Percentiles rank a stretch among this genome's conserved stretches.
Conservation (phyloP, 306 rosid species). For the Carpinus viminea region DNA sequence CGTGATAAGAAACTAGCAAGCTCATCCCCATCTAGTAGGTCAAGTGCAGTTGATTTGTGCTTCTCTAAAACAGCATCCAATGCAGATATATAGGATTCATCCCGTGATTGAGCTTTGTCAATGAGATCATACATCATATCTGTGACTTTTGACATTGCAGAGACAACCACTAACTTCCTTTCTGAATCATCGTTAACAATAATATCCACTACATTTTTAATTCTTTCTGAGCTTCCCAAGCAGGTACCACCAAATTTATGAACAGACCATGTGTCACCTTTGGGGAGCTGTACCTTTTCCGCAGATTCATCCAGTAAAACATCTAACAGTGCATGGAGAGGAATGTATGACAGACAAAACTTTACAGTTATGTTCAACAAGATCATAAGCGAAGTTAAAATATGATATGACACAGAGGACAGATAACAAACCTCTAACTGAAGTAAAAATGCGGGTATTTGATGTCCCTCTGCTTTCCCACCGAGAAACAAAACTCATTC, state of each 20-base stretch:
- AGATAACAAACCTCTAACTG: conserved; percentile 35
- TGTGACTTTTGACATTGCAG: conserved; percentile 97
- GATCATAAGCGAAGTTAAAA: background rate
- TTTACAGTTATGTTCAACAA: background rate
- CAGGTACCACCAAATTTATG: conserved; percentile 99
- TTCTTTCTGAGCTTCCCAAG: conserved; percentile 82
- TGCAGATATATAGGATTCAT: conserved; percentile 74
- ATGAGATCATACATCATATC: conserved; percentile 97
- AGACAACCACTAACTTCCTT: conserved; percentile 83
- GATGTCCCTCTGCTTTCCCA: conserved; percentile 16
- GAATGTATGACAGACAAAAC: background rate
- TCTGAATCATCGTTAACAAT: conserved; percentile 73
- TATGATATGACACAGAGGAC: background rate
- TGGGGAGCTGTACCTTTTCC: conserved; percentile 59
- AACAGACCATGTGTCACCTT: conserved; percentile 88
- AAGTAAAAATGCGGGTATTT: conserved; percentile 19
- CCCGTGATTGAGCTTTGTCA: conserved; percentile 83
- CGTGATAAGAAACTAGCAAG: conserved; percentile 71
- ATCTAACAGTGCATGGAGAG: conserved; percentile 33
- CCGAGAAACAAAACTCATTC: conserved; percentile 13
- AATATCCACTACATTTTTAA: conserved; percentile 75
- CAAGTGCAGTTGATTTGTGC: conserved; percentile 78
- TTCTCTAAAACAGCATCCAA: conserved; percentile 78
- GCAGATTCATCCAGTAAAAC: conserved; percentile 40
- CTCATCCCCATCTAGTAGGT: conserved; percentile 75